A percentile compares a stretch with the other conserved stretches of the same genome.
Evolutionary conservation across 2,329 filamentous ascomycete genomes (phyloP).

Genomic region (Amylocarpus encephaloides): DNA sequence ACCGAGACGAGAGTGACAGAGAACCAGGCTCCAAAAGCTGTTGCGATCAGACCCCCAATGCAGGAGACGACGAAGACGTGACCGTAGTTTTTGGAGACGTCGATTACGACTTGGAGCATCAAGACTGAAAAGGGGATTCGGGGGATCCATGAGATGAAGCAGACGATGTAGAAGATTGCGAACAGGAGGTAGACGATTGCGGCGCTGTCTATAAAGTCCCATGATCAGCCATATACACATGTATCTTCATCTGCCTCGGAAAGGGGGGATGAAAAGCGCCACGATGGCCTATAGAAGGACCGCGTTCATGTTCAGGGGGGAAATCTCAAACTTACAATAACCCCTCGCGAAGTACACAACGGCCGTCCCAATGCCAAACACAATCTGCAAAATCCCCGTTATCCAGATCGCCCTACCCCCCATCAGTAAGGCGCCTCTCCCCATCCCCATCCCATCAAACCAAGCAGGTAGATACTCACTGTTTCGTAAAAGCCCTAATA

Average conservation of each 20-base stretch:
- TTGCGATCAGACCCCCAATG: constrained; percentile 70
- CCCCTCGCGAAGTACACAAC: constrained; percentile 74
- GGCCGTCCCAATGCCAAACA: constrained; percentile 76
- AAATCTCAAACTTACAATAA: constrained; percentile 46
- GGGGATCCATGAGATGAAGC: constrained; percentile 83
- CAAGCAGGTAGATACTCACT: constrained; percentile 31
- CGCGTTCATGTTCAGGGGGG: constrained; percentile 7
- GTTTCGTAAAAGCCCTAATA: constrained; percentile 73
- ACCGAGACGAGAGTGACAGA: constrained; percentile 79
- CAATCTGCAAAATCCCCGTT: constrained; percentile 81
- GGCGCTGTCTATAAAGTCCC: constrained; percentile 43
- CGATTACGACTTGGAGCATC: constrained; percentile 81
- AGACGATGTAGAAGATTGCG: constrained; percentile 69
- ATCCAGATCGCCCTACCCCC: constrained; percentile 68
- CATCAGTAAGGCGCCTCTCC: background rate
- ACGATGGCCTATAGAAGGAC: background rate
- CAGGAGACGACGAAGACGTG: constrained; percentile 83
- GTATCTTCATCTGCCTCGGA: background rate
- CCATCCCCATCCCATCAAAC: too few relatives aligned
- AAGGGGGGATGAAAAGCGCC: background rate
- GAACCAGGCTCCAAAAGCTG: constrained; percentile 78
- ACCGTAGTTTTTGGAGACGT: constrained; percentile 75
- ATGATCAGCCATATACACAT: background rate
- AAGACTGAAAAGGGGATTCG: constrained; percentile 86
- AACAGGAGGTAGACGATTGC: constrained; percentile 86